These are phyloP conservation scores for Grigorovia humatica DNA, from an alignment of 805 yeast genomes.

Conservation along the genomic window DNA sequence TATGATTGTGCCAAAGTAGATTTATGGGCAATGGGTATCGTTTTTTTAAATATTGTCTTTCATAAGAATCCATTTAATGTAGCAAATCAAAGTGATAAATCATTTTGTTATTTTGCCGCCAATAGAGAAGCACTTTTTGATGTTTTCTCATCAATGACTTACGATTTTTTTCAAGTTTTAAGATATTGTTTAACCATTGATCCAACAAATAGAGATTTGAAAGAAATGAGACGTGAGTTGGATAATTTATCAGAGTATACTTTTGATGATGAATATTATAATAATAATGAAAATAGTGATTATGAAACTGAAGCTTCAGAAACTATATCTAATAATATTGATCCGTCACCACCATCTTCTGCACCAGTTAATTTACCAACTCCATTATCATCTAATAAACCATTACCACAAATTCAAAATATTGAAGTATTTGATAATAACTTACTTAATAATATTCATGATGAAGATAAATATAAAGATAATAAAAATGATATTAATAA, in stretches of 20 bases:
- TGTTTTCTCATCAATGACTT: conserved; percentile 80
- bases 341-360: conserved; percentile 21
- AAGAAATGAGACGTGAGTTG: conserved; percentile 50
- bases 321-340: not conserved
- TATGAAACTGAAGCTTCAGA: conserved; percentile 28
- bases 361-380: conserved; percentile 27
- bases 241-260: conserved; percentile 57
- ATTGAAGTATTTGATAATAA: conserved; percentile 1
- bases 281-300: conserved; percentile 11
- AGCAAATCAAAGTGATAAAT: conserved; percentile 70
- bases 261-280: conserved; percentile 63
- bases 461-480: not conserved
- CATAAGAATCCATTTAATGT: conserved; percentile 79
- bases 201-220: conserved; percentile 71
- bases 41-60: conserved; percentile 73
- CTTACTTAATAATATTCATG: not conserved
- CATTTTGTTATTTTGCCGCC: conserved; percentile 75
- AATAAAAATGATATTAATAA: not conserved
- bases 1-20: conserved; percentile 79
- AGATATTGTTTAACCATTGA: conserved; percentile 72
- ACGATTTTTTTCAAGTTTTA: conserved; percentile 76
- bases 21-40: conserved; percentile 83
- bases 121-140: conserved; percentile 87
- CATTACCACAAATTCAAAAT: conserved; percentile 12
- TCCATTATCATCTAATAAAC: conserved; percentile 17